A percentile compares a stretch with the other conserved stretches of the same genome.
phyloP scores from a whole-genome alignment of 2,329 filamentous ascomycete genomes.

The Xylariaceae sp. region DNA sequence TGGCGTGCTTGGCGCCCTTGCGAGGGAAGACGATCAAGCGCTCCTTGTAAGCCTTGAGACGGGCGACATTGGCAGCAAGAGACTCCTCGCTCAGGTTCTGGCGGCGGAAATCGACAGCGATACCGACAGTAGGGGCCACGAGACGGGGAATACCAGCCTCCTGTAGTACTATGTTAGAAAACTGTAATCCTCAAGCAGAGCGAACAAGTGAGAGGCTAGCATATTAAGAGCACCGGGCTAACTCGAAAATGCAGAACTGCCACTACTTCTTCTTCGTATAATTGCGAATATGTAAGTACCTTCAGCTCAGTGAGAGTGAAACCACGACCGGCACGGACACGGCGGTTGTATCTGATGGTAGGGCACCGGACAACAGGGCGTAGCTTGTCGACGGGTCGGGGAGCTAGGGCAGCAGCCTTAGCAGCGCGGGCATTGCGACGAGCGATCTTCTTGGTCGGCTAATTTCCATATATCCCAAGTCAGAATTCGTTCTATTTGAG shows the following conservation, averaged over 20 bases:
- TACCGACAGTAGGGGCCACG: slow-evolving; percentile 94
- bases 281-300: slow-evolving; percentile 61
- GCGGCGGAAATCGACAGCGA: slow-evolving; percentile 94
- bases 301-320: slow-evolving; percentile 98
- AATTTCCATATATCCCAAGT: slow-evolving; percentile 39
- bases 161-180: slow-evolving; percentile 59
- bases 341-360: slow-evolving; percentile 99
- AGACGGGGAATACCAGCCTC: slow-evolving; percentile 95
- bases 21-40: slow-evolving; percentile 98
- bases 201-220: neutral
- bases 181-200: neutral
- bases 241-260: neutral
- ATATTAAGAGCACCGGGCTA: neutral
- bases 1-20: slow-evolving; percentile 84
- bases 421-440: slow-evolving; percentile 89
- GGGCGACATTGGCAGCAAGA: slow-evolving; percentile 92
- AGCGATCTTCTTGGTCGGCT: slow-evolving; percentile 96
- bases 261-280: neutral
- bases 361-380: slow-evolving; percentile 97
- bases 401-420: slow-evolving; percentile 95
- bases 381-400: slow-evolving; percentile 96
- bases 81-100: slow-evolving; percentile 97
- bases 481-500: slow-evolving; percentile 26
- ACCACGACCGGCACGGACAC: slow-evolving; percentile 93
- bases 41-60: slow-evolving; percentile 96